Percentiles rank a stretch among this genome's conserved stretches.
Evolutionary conservation across 345 rosid species (phyloP).

Genomic region (Salix koriyanagi): DNA sequence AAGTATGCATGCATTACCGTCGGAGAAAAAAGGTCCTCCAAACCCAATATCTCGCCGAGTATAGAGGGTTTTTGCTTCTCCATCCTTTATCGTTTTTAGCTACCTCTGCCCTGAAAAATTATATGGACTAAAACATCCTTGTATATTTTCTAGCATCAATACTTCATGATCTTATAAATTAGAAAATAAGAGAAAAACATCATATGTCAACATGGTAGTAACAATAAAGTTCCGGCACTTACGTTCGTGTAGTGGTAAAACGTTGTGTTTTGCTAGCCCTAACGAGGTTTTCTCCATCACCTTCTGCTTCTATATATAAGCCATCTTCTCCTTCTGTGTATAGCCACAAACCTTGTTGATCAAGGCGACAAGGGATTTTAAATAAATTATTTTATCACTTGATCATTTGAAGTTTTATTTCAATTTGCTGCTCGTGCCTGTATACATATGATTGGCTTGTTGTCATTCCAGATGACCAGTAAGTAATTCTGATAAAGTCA

Average conservation of each 20-base stretch:
- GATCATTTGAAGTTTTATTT: too few relatives aligned
- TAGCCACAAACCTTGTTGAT: not conserved
- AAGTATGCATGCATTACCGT: not conserved
- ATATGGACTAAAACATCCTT: not conserved
- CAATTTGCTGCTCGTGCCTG: not conserved
- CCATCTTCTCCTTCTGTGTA: not conserved
- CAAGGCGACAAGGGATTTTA: not conserved
- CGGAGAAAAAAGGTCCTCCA: conserved; percentile 15
- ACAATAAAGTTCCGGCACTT: not conserved
- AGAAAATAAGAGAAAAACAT: not conserved
- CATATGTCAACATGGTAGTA: too few relatives aligned
- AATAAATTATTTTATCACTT: not conserved
- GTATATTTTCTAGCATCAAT: not conserved
- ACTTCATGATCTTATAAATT: too few relatives aligned
- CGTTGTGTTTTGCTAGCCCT: not conserved
- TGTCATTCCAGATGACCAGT: not conserved
- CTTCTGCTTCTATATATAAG: not conserved
- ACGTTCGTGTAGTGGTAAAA: not conserved
- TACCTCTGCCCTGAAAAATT: conserved; percentile 3
- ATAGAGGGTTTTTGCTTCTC: not conserved
- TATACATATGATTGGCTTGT: not conserved
- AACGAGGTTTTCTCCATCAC: not conserved
- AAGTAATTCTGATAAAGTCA: not conserved
- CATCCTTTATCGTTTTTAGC: not conserved
- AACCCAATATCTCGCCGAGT: conserved; percentile 5